Base-by-base conservation (phyloP, 75 land plant species). In the Selaginella tamariscina region DNA sequence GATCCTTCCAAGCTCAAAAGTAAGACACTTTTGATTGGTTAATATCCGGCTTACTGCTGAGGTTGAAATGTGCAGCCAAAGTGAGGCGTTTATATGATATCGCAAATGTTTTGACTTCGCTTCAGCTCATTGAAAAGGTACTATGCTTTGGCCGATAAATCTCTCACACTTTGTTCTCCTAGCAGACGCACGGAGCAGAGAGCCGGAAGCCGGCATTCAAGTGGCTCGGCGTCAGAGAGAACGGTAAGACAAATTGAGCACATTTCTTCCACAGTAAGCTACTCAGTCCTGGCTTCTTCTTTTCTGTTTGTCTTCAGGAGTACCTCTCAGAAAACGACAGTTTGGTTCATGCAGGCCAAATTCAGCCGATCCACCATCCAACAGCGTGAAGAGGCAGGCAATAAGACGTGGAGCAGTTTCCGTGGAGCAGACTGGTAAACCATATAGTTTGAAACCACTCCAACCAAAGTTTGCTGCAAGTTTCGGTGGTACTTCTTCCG, bases 111-210 rank as follows among this genome's bases (percentile, higher is more conserved):
- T 70, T 93, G 20, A 73, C 90, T 5, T 84, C 98, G 24, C 74
- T 93, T 74, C 82, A 82, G 65, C 88, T 93, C 28, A 89, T 93
- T 65, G 88, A 89, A 67, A 93, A 93, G 96, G 96, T 89, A 1
- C 21, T 21, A 32, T 33, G 24, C 0, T 13, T 31, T 70, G 20
- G 0, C 27, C 56, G 32, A 5, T 23, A 2, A 1, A 8, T 39
- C 0, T 21, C 1, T 32, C 1, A 26, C 15, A 60, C 11, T 65
- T 65, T 2, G 29, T 28, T 2, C 67, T 65, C 33, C 31, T 65
- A 71, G 65, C 88, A 93, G 98, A 86, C 84, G 1, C 82, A 85
- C 67, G 79, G 81, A 15, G 22, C 79, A 18, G 91, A 86, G 57
- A 84, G 73, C 28, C 80, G 91, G 64, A 93, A 93, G 68, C 96